Conservation (phyloP, 441 rosid genomes). For the Corymbia citriodora region DNA sequence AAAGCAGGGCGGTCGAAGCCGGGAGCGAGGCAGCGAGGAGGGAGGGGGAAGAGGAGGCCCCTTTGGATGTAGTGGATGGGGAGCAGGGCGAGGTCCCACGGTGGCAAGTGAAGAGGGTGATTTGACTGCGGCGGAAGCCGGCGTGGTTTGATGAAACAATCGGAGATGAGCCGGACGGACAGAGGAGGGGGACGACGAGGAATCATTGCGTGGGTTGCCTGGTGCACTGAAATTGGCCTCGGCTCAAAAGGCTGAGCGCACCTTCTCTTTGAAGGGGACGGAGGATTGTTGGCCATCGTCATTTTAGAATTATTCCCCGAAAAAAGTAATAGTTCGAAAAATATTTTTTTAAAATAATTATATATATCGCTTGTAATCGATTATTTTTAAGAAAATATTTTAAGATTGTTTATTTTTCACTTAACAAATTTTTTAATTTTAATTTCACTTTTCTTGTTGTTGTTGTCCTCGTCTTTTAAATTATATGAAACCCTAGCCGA, state of each 20-base stretch:
- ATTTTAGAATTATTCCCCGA: not conserved
- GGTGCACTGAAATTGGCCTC: not conserved
- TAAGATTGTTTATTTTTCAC: too few relatives aligned
- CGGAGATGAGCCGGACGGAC: slow-evolving; percentile 31
- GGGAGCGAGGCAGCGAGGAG: not conserved
- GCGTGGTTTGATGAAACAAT: slow-evolving; percentile 43
- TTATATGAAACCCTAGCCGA: too few relatives aligned
- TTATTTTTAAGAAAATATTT: too few relatives aligned
- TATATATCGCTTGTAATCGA: too few relatives aligned
- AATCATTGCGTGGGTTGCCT: not conserved
- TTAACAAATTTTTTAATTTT: too few relatives aligned
- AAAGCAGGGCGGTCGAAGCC: slow-evolving; percentile 8
- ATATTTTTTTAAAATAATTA: too few relatives aligned
- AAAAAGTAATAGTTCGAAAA: too few relatives aligned
- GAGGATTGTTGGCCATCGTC: not conserved
- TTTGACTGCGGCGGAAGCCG: slow-evolving; percentile 25
- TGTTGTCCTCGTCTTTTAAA: too few relatives aligned
- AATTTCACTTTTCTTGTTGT: too few relatives aligned
- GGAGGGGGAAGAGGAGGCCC: slow-evolving; percentile 58
- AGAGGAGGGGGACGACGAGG: not conserved
- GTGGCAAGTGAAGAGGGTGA: slow-evolving; percentile 37
- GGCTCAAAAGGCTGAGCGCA: not conserved
- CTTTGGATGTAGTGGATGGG: slow-evolving; percentile 61
- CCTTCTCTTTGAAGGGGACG: not conserved
- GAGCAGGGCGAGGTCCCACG: slow-evolving; percentile 68